Conservation (phyloP, 208 protist genomes). For the Trypanosoma boissoni region DNA sequence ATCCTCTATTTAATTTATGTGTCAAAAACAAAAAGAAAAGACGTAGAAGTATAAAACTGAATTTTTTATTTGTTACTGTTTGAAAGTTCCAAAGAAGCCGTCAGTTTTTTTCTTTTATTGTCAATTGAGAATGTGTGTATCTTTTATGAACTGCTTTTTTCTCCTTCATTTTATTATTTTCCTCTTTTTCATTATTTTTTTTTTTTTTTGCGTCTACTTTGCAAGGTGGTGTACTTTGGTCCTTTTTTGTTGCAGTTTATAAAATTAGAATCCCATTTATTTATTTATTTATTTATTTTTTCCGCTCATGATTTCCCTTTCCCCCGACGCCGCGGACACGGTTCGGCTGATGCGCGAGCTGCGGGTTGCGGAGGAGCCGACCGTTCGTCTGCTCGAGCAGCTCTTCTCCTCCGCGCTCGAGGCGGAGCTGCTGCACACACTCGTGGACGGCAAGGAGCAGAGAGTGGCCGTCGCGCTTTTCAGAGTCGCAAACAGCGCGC, state of each 20-base stretch:
- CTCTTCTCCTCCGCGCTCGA: conserved; percentile 68
- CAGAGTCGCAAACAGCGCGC: conserved; percentile 36
- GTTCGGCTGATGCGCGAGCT: conserved; percentile 63
- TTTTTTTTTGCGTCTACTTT: conserved; percentile 6
- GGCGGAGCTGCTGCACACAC: conserved; percentile 46
- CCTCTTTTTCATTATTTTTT: too few relatives aligned
- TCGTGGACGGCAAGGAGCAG: conserved; percentile 54
- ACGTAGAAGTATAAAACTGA: too few relatives aligned
- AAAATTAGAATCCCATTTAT: too few relatives aligned
- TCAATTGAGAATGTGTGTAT: not conserved
- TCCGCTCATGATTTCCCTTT: conserved; percentile 52
- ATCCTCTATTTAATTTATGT: too few relatives aligned
- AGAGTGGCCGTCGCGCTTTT: conserved; percentile 58
- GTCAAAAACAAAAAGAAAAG: not conserved
- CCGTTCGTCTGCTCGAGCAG: conserved; percentile 66
- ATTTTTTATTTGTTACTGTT: too few relatives aligned
- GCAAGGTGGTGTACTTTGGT: conserved; percentile 7
- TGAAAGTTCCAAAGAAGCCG: too few relatives aligned
- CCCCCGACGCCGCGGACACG: conserved; percentile 61
- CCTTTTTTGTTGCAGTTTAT: conserved; percentile 9
- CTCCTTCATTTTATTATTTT: not conserved
- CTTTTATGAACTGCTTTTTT: conserved; percentile 18
- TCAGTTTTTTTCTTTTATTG: conserved; percentile 22
- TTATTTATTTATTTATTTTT: conserved; percentile 11
- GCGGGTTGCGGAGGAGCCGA: conserved; percentile 56